Evolutionary conservation across 345 rosid genomes (phyloP).

Genomic region (Raphanus sativus): DNA sequence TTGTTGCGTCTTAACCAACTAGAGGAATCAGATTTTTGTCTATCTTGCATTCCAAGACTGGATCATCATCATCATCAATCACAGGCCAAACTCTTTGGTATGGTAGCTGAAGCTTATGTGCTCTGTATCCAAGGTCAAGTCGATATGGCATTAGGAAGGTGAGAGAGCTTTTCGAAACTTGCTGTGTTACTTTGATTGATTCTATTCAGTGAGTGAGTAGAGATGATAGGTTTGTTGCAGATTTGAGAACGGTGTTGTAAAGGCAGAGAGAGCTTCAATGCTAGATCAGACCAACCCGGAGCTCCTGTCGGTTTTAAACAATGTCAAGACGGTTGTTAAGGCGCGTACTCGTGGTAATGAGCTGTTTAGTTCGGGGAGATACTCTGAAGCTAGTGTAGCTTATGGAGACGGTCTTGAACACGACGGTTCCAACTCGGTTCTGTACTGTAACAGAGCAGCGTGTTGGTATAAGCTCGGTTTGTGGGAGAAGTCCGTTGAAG

Average conservation of each 20-base stretch:
- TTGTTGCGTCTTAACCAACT: conserved; percentile 72
- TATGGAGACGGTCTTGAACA: conserved; percentile 88
- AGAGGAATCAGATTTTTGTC: conserved; percentile 63
- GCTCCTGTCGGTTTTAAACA: conserved; percentile 55
- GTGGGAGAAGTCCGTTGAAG: conserved; percentile 87
- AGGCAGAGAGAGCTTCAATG: conserved; percentile 70
- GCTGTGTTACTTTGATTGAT: conserved; percentile 16
- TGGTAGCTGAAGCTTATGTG: conserved; percentile 72
- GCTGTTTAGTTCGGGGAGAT: conserved; percentile 72
- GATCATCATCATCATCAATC: conserved; percentile 36
- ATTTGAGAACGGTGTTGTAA: conserved; percentile 82
- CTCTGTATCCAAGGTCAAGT: conserved; percentile 74
- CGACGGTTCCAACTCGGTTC: conserved; percentile 67
- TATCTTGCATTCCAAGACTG: conserved; percentile 50
- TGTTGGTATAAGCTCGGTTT: conserved; percentile 94
- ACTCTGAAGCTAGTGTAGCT: conserved; percentile 80
- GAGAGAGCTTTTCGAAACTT: conserved; percentile 48
- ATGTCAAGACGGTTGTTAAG: conserved; percentile 64
- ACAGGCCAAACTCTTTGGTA: conserved; percentile 53
- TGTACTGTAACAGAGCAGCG: conserved; percentile 94
- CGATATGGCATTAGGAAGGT: conserved; percentile 96
- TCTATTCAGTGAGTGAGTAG: conserved; percentile 39
- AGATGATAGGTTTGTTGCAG: conserved; percentile 68
- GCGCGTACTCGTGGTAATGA: conserved; percentile 86
- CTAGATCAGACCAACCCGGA: conserved; percentile 62